Conservation (phyloP, 352 stramenopile species). For the Phytophthora hybrid region DNA sequence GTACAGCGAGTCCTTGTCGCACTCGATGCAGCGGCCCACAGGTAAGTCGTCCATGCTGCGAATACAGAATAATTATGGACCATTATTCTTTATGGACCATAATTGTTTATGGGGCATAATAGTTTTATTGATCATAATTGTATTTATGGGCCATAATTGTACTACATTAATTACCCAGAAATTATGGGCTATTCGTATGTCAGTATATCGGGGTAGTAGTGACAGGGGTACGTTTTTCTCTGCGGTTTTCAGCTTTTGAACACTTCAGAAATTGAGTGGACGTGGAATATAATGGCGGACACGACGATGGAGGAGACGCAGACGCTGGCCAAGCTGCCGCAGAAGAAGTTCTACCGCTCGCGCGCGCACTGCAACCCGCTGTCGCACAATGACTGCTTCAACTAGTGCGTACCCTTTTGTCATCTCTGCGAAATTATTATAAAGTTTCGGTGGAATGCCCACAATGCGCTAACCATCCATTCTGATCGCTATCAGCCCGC, state of each 20-base stretch:
- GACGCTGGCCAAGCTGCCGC: slow-evolving; percentile 61
- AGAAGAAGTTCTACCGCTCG: slow-evolving; percentile 98
- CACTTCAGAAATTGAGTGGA: slow-evolving; percentile 28
- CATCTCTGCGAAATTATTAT: background rate
- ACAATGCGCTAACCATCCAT: slow-evolving; percentile 2
- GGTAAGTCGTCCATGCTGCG: slow-evolving; percentile 27
- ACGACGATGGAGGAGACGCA: slow-evolving; percentile 29
- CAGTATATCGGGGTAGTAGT: slow-evolving; percentile 17
- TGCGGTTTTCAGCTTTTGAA: background rate
- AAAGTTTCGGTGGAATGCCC: background rate
- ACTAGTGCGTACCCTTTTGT: slow-evolving; percentile 77
- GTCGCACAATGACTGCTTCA: slow-evolving; percentile 96
- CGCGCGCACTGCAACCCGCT: slow-evolving; percentile 97
- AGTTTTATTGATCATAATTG: too few species aligned
- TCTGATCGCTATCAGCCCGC: slow-evolving; percentile 56
- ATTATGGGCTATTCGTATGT: background rate
- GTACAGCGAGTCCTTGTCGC: slow-evolving; percentile 50
- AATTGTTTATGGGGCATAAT: too few species aligned
- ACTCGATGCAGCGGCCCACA: slow-evolving; percentile 59
- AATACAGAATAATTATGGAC: background rate
- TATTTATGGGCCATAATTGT: too few species aligned
- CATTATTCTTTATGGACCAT: too few species aligned
- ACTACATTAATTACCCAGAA: too few species aligned
- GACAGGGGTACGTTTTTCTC: background rate
- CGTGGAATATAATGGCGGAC: slow-evolving; percentile 43